Conservation (phyloP, 2,329 filamentous ascomycete genomes). For the Penicillium sp. region DNA sequence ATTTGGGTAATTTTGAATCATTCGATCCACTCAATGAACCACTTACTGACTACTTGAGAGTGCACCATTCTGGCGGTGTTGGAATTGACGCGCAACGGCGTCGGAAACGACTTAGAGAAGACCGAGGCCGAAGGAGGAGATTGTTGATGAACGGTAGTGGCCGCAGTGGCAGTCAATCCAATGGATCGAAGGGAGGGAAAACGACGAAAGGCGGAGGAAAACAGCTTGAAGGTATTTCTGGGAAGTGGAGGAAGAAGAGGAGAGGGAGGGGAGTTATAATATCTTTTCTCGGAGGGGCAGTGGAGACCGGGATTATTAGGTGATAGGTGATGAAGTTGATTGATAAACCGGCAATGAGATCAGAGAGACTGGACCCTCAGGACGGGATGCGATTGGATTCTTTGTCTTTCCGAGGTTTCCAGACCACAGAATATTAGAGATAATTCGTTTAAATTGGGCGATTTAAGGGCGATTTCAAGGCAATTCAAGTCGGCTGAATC, state of each 20-base stretch:
- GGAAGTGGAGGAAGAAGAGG: constrained; percentile 12
- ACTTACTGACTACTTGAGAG: constrained; percentile 84
- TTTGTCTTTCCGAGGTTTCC: constrained; percentile 1
- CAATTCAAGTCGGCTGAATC: not conserved
- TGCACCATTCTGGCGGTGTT: constrained; percentile 68
- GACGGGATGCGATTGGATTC: constrained; percentile 5
- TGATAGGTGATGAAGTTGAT: constrained; percentile 10
- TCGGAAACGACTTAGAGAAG: constrained; percentile 35
- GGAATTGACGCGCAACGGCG: constrained; percentile 43
- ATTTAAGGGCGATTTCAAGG: not conserved
- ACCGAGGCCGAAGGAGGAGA: constrained; percentile 41
- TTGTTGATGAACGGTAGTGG: constrained; percentile 65
- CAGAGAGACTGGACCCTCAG: constrained; percentile 9
- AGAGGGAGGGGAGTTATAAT: constrained; percentile 8
- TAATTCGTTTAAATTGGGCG: not conserved
- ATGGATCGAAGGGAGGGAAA: constrained; percentile 66
- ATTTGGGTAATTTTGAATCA: constrained; percentile 6
- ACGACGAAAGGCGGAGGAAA: constrained; percentile 76
- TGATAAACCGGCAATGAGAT: constrained; percentile 15
- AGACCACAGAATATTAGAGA: not conserved
- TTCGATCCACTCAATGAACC: constrained; percentile 5
- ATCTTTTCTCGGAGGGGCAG: constrained; percentile 16
- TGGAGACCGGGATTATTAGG: constrained; percentile 19
- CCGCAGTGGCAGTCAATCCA: constrained; percentile 69
- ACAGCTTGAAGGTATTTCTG: constrained; percentile 74